Evolutionary conservation across 176 grass and related monocot species (phyloP).

Genomic region (Urochloa ruziziensis): DNA sequence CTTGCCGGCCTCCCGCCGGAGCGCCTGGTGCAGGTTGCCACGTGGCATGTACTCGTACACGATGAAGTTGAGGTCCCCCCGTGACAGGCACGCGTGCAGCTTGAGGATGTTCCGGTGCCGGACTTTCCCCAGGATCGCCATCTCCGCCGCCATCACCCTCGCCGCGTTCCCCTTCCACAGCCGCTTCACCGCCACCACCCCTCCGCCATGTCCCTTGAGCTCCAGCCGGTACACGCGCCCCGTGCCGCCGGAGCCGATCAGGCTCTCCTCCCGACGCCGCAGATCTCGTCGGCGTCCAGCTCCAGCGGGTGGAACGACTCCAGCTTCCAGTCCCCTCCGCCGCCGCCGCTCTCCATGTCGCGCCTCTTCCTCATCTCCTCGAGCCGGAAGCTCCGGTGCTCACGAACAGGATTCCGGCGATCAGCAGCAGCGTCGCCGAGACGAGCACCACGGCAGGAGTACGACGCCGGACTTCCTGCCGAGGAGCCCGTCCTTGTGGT

Average conservation of each 20-base stretch:
- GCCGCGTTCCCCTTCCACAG: constrained; percentile 63
- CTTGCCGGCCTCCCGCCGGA: constrained; percentile 42
- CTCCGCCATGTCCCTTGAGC: constrained; percentile 48
- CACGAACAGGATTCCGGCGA: constrained; percentile 54
- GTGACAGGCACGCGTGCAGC: constrained; percentile 86
- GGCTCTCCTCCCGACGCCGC: constrained; percentile 55
- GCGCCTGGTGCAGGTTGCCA: constrained; percentile 75
- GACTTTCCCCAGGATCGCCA: constrained; percentile 64
- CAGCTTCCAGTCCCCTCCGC: constrained; percentile 59
- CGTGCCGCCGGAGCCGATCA: constrained; percentile 73
- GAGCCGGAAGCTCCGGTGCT: constrained; percentile 68
- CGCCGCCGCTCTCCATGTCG: constrained; percentile 42
- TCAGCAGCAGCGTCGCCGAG: constrained; percentile 43
- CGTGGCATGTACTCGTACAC: constrained; percentile 92
- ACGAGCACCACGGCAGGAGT: constrained; percentile 45
- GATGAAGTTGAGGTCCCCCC: constrained; percentile 72
- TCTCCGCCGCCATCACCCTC: constrained; percentile 69
- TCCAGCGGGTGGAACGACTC: constrained; percentile 83
- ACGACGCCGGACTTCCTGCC: constrained; percentile 22
- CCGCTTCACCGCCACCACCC: constrained; percentile 72
- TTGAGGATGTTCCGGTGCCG: constrained; percentile 85
- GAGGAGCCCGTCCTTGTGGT: constrained; percentile 29
- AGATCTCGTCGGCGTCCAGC: constrained; percentile 74
- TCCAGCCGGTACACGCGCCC: constrained; percentile 74
- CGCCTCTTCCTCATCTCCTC: constrained; percentile 47